A percentile compares a stretch with the other conserved stretches of the same genome.
Conservation (phyloP, 164 flowering plant species). For the Chimonanthus salicifolius region DNA sequence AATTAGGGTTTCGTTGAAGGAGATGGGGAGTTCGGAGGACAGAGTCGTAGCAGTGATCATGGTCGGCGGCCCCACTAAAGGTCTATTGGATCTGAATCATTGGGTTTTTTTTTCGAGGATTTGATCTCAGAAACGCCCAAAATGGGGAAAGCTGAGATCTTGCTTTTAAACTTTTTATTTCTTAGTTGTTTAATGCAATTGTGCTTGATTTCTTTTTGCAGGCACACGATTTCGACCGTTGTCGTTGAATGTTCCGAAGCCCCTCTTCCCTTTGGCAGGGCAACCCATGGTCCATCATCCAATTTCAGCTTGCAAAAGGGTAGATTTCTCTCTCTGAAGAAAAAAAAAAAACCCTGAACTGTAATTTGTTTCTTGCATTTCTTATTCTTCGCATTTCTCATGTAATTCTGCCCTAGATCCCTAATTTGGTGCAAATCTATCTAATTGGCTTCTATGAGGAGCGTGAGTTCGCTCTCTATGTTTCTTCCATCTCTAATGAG, state of each 20-base stretch:
- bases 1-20: background rate
- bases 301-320: constrained; percentile 91
- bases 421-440: constrained; percentile 81
- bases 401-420: constrained; percentile 47
- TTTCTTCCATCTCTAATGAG: constrained; percentile 88
- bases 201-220: background rate
- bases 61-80: constrained; percentile 96
- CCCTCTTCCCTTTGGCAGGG: constrained; percentile 91
- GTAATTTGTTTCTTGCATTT: background rate
- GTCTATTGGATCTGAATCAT: constrained; percentile 18
- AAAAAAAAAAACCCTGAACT: background rate
- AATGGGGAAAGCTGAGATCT: too few species aligned
- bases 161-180: too few species aligned
- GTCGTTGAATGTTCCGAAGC: constrained; percentile 87
- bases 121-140: too few species aligned
- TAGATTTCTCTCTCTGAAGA: constrained; percentile 16
- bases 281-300: constrained; percentile 98
- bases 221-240: constrained; percentile 92
- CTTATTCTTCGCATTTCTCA: background rate
- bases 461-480: constrained; percentile 89
- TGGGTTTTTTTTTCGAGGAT: background rate
- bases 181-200: background rate
- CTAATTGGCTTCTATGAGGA: constrained; percentile 97
- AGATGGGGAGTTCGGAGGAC: constrained; percentile 33
- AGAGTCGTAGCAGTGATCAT: constrained; percentile 87